Conservation (phyloP, 2,329 filamentous ascomycete genomes). For the Penicillium capsulatum region DNA sequence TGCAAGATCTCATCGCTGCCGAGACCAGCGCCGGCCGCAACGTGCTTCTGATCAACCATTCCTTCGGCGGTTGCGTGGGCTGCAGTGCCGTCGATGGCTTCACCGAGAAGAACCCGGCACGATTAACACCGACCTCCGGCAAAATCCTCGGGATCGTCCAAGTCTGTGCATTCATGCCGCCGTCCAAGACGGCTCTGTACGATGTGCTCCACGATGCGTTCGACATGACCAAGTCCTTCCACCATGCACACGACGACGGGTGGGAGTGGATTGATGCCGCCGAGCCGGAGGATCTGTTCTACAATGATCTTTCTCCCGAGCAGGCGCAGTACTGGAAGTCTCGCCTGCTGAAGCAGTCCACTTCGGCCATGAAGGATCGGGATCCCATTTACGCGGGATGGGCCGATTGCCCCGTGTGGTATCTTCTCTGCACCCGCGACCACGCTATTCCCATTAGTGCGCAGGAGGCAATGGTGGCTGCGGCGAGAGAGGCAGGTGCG, state of each 20-base stretch:
- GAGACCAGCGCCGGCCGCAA: background rate
- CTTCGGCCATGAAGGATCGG: constrained; percentile 1
- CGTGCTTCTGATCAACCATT: constrained; percentile 4
- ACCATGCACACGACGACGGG: constrained; percentile 2
- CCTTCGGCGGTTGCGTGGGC: constrained; percentile 4
- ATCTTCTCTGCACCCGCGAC: constrained; percentile 3
- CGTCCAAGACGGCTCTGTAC: constrained; percentile 1
- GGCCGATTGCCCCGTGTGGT: constrained; percentile 8
- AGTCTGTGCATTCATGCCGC: constrained; percentile 3
- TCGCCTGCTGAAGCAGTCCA: constrained; percentile 4
- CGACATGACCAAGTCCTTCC: background rate
- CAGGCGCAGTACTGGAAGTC: constrained; percentile 1
- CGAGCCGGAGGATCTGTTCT: constrained; percentile 3
- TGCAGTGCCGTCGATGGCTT: constrained; percentile 4
- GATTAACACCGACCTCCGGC: background rate
- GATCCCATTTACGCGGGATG: constrained; percentile 7
- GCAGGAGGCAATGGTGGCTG: constrained; percentile 8
- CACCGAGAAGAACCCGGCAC: constrained; percentile 1
- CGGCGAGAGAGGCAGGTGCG: constrained; percentile 4
- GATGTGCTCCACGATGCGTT: constrained; percentile 2
- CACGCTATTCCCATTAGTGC: constrained; percentile 4
- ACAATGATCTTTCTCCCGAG: constrained; percentile 6
- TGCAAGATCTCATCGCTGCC: constrained; percentile 1
- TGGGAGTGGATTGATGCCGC: constrained; percentile 6
- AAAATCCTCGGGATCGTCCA: constrained; percentile 3